Evolutionary conservation across 371 early-diverging fungal species (phyloP).

Genomic region (Nematocida major): DNA sequence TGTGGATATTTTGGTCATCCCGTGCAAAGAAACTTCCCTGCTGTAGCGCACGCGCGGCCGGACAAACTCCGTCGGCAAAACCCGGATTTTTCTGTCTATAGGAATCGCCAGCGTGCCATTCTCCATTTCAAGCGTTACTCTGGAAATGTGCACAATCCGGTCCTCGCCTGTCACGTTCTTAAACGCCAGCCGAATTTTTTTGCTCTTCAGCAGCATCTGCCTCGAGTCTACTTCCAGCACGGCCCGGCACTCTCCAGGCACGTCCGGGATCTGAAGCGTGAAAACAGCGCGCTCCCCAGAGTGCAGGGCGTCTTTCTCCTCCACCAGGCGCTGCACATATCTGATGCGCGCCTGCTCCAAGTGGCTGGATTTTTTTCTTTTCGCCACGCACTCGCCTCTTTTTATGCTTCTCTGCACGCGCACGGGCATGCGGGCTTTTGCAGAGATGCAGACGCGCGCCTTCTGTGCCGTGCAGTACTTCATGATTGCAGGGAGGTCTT

Average conservation of each 20-base stretch:
- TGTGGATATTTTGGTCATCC: slow-evolving; percentile 9
- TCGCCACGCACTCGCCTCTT: neutral
- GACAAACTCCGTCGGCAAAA: neutral
- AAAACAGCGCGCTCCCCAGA: too few species aligned
- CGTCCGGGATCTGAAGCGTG: too few species aligned
- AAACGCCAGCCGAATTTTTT: too few species aligned
- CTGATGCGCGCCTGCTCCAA: too few species aligned
- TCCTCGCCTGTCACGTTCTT: neutral
- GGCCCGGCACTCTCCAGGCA: too few species aligned
- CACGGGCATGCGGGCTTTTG: neutral
- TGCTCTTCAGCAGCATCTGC: too few species aligned
- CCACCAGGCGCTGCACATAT: too few species aligned
- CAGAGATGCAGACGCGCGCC: neutral
- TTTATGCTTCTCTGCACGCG: slow-evolving; percentile 9
- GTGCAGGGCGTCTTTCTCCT: too few species aligned
- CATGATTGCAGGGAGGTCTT: neutral
- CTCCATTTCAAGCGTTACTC: neutral
- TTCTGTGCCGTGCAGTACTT: neutral
- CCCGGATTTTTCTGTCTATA: neutral
- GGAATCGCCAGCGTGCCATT: neutral
- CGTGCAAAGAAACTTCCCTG: neutral
- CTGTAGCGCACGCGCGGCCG: neutral
- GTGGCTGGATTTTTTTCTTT: too few species aligned
- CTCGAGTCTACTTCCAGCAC: too few species aligned
- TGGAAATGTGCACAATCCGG: neutral